phyloP scores from a whole-genome alignment of 805 yeast genomes.

The Cyberlindnera euphorbiiphila region DNA sequence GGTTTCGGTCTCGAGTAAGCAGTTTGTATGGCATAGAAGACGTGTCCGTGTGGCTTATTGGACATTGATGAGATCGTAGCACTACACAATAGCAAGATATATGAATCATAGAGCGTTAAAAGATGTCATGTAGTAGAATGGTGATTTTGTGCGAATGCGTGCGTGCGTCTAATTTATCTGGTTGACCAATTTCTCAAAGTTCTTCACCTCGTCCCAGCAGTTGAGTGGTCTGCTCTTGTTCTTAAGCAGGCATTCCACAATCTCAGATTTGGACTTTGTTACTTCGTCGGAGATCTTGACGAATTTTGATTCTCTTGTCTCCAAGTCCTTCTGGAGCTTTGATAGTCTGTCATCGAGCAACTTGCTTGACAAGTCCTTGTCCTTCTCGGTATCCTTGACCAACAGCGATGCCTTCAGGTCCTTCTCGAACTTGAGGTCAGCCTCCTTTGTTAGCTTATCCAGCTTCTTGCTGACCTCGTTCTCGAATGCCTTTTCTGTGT shows the following conservation, averaged over 20 bases:
- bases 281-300: slow-evolving; percentile 37
- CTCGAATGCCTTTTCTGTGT: slow-evolving; percentile 62
- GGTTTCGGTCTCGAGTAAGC: slow-evolving; percentile 61
- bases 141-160: no score
- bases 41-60: neutral
- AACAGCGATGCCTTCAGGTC: slow-evolving; percentile 42
- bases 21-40: no score
- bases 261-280: slow-evolving; percentile 42
- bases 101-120: slow-evolving; percentile 2
- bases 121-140: slow-evolving; percentile 1
- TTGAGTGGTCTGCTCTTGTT: slow-evolving; percentile 66
- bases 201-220: slow-evolving; percentile 78
- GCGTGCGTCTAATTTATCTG: slow-evolving; percentile 32
- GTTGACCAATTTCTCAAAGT: slow-evolving; percentile 57
- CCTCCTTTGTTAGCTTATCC: slow-evolving; percentile 47
- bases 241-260: slow-evolving; percentile 53
- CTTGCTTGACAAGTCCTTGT: slow-evolving; percentile 29
- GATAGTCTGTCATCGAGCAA: slow-evolving; percentile 40
- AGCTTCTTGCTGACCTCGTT: slow-evolving; percentile 59
- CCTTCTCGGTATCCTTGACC: slow-evolving; percentile 31
- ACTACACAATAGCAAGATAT: no score
- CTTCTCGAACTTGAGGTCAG: slow-evolving; percentile 47
- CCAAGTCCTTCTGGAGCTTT: slow-evolving; percentile 34
- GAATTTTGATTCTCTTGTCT: slow-evolving; percentile 33
- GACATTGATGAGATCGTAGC: no score